Conservation (phyloP, 495 filamentous ascomycete genomes). For the Hypoxylon fuscum region DNA sequence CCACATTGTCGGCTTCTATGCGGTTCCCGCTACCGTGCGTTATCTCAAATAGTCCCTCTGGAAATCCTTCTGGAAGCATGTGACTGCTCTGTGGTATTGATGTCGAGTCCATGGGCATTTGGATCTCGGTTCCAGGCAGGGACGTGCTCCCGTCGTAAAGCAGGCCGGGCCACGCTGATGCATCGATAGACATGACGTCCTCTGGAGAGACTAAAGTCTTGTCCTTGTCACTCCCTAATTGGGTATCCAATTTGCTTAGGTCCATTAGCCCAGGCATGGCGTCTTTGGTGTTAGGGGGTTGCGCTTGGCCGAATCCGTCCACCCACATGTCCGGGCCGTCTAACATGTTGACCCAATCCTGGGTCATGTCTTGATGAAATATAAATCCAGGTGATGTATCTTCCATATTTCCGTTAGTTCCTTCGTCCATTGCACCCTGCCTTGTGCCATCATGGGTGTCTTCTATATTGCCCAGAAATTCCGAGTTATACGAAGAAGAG, state of each 20-base stretch:
- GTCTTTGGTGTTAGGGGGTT: not conserved
- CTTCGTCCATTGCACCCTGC: not conserved
- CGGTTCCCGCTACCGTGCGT: not conserved
- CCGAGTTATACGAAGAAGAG: not conserved
- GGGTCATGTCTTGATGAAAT: not conserved
- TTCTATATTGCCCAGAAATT: not conserved
- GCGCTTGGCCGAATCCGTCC: slow-evolving; percentile 1
- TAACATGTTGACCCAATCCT: slow-evolving; percentile 6
- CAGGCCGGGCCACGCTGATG: not conserved
- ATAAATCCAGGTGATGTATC: not conserved
- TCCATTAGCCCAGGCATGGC: not conserved
- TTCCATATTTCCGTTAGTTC: not conserved
- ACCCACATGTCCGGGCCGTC: not conserved
- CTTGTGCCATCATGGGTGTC: not conserved
- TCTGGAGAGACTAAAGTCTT: not conserved
- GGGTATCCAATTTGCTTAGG: not conserved
- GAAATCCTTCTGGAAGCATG: not conserved
- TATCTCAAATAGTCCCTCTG: not conserved
- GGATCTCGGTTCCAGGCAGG: not conserved
- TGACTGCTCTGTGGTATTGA: not conserved
- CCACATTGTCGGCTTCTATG: not conserved
- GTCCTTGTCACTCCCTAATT: not conserved
- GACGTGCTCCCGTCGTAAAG: not conserved
- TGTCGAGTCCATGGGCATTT: not conserved
- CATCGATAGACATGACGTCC: not conserved